Evolutionary conservation across 192 early-diverging fungal species (phyloP), one percentile per base, ranked within the genome.

Genomic region (Coemansia pectinata): DNA sequence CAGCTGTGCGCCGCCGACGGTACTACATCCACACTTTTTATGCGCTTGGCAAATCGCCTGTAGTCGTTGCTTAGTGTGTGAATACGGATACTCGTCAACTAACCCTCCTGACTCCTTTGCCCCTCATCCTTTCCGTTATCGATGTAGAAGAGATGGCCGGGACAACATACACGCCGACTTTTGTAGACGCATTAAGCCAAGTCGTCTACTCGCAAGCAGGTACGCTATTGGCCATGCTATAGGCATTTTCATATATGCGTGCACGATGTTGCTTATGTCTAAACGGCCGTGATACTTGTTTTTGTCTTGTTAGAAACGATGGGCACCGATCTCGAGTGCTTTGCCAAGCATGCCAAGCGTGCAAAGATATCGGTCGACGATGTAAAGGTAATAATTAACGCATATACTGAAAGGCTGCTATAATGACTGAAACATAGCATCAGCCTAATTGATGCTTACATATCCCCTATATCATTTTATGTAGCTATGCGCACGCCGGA

Each of bases 341-440:
- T 82, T 82, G 79, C 79, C 50, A 72, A 66, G 71, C 79, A 82
- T 42, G 79, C 74, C 11, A 70, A 71, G 52, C 74, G 79, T n/a
- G 74, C 79, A 55, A 82, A 77, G 62, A 76, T 82, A 40, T 74
- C 79, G 0, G 74, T 77, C 9, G 79, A 82, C 41, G 79, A 82
- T 40, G 79, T 82, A 2, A 75, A 75, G 71, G 70, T 72, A 58
- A 27, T 52, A 21, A n/a, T 15, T 12, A 3, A 7, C 15, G 40
- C 40, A 21, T 4, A 42, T 15, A 12, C 11, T 4, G 40, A 42
- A 42, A 42, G 40, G 4, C 40, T 42, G 14, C 40, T 42, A 42
- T 42, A 42, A 10, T 15, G 14, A 4, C 14, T 31, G 27, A 58
- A 6, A 2, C 15, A 31, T 7, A 6, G 3, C 55, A n/a, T 5